Evolutionary conservation across 495 filamentous ascomycete genomes (phyloP).

Genomic region (Penicillium coffeae): DNA sequence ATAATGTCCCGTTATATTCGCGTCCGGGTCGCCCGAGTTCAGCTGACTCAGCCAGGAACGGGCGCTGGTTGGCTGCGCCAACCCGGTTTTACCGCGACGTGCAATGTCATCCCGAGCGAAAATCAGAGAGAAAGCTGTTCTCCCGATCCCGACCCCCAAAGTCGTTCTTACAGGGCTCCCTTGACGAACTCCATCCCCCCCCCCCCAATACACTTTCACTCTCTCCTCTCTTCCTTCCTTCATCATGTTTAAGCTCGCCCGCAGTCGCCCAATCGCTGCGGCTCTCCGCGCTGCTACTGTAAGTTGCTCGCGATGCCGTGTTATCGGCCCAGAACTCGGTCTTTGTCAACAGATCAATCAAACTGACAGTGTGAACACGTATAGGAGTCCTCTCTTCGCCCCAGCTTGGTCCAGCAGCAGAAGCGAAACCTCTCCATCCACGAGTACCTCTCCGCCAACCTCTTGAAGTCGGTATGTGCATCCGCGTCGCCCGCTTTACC

Average conservation of each 20-base stretch:
- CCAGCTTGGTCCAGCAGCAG: constrained; percentile 57
- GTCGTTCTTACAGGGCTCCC: constrained; percentile 5
- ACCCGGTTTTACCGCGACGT: constrained; percentile 27
- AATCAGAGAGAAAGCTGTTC: constrained; percentile 43
- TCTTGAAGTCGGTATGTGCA: constrained; percentile 72
- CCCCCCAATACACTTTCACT: constrained; percentile 19
- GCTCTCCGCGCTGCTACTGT: constrained; percentile 64
- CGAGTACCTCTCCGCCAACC: constrained; percentile 90
- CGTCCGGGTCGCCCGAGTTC: constrained; percentile 15
- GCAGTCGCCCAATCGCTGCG: constrained; percentile 62
- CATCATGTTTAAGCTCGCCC: constrained; percentile 72
- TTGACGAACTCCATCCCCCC: constrained; percentile 4
- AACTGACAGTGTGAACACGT: not conserved
- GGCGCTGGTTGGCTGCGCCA: constrained; percentile 22
- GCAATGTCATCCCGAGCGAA: constrained; percentile 38
- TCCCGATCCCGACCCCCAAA: constrained; percentile 18
- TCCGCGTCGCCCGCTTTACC: constrained; percentile 11
- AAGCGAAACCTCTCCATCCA: constrained; percentile 90
- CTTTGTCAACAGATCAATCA: not conserved
- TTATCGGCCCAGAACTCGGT: constrained; percentile 14
- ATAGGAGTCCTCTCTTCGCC: constrained; percentile 48
- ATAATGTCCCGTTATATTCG: constrained; percentile 26
- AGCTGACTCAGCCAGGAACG: constrained; percentile 24
- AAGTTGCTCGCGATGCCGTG: constrained; percentile 22
- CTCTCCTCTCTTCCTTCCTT: constrained; percentile 22